These are phyloP conservation scores for Trebouxia sp. DNA, from an alignment of 139 green algal species.

Conservation along the genomic window DNA sequence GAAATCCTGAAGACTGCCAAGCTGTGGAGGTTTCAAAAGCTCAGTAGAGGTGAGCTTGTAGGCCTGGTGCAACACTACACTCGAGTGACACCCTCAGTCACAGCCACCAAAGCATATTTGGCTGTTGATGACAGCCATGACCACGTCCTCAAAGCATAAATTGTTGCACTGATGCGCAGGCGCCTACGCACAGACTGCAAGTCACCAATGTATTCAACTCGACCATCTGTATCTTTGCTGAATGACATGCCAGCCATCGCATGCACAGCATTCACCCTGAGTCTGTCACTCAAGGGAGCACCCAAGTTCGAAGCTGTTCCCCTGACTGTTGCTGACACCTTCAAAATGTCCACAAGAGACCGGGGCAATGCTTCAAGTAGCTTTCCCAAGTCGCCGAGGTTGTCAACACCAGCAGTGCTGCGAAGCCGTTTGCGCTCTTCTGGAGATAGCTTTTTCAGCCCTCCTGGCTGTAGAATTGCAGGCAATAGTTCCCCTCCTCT, in stretches of 20 bases:
- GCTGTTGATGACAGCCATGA: background rate
- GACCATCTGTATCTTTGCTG: background rate
- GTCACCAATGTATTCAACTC: conserved; percentile 21
- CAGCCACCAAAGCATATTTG: background rate
- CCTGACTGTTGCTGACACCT: conserved; percentile 51
- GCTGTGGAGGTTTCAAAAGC: background rate
- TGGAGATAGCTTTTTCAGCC: conserved; percentile 32
- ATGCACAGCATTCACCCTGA: conserved; percentile 59
- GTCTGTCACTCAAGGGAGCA: conserved; percentile 48
- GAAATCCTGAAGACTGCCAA: background rate
- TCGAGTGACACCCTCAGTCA: no score
- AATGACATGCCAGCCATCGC: conserved; percentile 23
- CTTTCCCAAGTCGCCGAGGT: conserved; percentile 30
- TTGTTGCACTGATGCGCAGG: conserved; percentile 14
- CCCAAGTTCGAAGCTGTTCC: conserved; percentile 45
- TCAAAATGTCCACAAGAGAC: conserved; percentile 61
- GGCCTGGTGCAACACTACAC: background rate
- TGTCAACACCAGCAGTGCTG: conserved; percentile 21
- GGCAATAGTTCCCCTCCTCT: conserved; percentile 62
- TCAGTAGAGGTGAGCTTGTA: background rate
- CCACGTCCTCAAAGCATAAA: conserved; percentile 1
- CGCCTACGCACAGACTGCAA: conserved; percentile 7
- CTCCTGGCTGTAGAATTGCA: conserved; percentile 62
- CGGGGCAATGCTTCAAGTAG: conserved; percentile 55
- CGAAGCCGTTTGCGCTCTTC: conserved; percentile 25